Evolutionary conservation across 345 rosid genomes (phyloP).

Genomic region (Murraya koenigii): DNA sequence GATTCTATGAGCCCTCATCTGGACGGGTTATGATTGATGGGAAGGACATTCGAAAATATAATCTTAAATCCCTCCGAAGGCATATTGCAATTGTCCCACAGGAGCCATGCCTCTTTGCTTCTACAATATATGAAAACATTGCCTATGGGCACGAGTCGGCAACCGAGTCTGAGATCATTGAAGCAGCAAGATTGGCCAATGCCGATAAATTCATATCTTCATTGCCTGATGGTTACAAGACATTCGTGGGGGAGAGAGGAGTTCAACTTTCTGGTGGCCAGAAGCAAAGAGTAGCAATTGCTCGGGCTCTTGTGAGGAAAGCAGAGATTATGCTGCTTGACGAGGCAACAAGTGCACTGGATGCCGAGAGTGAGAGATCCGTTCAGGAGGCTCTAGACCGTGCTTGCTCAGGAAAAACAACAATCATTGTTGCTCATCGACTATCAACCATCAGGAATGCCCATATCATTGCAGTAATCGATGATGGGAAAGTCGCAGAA

Average conservation of each 20-base stretch:
- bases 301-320: conserved; percentile 78
- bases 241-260: conserved; percentile 87
- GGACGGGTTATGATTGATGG: conserved; percentile 90
- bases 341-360: conserved; percentile 97
- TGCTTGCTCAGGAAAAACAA: conserved; percentile 87
- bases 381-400: conserved; percentile 95
- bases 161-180: conserved; percentile 81
- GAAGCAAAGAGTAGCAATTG: conserved; percentile 85
- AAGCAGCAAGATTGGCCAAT: conserved; percentile 91
- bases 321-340: conserved; percentile 90
- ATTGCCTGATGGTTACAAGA: conserved; percentile 79
- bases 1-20: conserved; percentile 90
- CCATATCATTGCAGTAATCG: conserved; percentile 78
- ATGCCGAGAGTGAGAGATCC: conserved; percentile 85
- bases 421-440: conserved; percentile 87
- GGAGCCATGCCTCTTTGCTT: conserved; percentile 87
- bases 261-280: conserved; percentile 97
- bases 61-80: conserved; percentile 79
- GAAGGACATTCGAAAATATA: conserved; percentile 90
- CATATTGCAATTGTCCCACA: conserved; percentile 96
- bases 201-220: conserved; percentile 86
- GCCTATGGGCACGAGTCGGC: conserved; percentile 88
- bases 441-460: conserved; percentile 89
- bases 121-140: conserved; percentile 84
- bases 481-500: conserved; percentile 91